Base-by-base conservation (phyloP, 371 early-diverging fungal genomes). In the Mucor sp. region DNA sequence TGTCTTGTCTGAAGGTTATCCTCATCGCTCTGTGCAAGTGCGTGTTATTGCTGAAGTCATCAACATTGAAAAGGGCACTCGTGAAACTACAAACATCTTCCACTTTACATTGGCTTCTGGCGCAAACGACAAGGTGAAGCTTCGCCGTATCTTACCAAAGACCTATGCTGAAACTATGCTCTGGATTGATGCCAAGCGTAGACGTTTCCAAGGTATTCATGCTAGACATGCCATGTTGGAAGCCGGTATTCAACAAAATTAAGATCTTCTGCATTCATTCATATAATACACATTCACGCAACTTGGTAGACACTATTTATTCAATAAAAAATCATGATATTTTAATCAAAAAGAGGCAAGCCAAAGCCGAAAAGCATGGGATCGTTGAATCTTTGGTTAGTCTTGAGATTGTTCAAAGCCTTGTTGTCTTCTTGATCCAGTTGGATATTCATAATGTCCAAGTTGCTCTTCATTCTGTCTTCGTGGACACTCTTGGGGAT, bases 51-150 rank as follows among this genome's bases (percentile, higher is more conserved):
- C 93, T 2, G 91, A 95, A 68, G 93, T 96, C 6, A 67, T 92
- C 44, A 89, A 93, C 70, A 86, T 90, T 33, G 71, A 74, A 44
- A 81, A 76, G 27, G 85, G 81, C 17, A 74, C 81, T 6, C 70
- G 80, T 0, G 87, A 87, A 53, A 89, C 85, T 8, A 92, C 95
- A 47, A 95, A 95, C 72, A 82, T 85, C 1, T 95, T 95, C 67
- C 86, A 92, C 74, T 93, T 94, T 66, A 95, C 94, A 39, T 92
- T 95, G 65, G 35, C 64, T 17, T 58, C 69, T 12, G 62, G 65
- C 2, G 41, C 41, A 41, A 59, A 63, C 17, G 65, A 71, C 30
- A 63, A 67, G 37, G 58, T 60, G 12, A 68, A 64, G 21, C 81
- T 72, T 56, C 66, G 69, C 28, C 69, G 69, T 55, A 69, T 69